These are phyloP conservation scores for Lichtheimia corymbifera DNA, from an alignment of 371 early-diverging fungal genomes.

Conservation along the genomic window DNA sequence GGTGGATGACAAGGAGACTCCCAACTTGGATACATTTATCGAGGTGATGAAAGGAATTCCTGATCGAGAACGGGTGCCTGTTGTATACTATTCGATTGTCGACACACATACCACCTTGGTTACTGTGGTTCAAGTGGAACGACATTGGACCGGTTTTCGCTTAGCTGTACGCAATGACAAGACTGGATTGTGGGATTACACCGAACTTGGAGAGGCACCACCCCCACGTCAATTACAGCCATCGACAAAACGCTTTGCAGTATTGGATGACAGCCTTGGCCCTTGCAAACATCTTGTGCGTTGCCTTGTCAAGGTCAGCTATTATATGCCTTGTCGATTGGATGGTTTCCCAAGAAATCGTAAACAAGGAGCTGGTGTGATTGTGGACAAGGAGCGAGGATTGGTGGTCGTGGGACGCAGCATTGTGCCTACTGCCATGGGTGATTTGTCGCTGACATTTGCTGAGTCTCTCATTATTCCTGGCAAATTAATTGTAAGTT, in stretches of 20 bases:
- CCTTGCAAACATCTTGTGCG: slow-evolving; percentile 63
- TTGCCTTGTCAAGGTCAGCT: slow-evolving; percentile 66
- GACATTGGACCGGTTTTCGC: slow-evolving; percentile 82
- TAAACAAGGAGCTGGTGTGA: slow-evolving; percentile 72
- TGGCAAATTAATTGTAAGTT: slow-evolving; percentile 60
- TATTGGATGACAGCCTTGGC: slow-evolving; percentile 57
- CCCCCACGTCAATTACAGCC: slow-evolving; percentile 54
- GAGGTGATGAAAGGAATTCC: slow-evolving; percentile 75
- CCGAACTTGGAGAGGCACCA: slow-evolving; percentile 49
- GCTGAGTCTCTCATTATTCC: slow-evolving; percentile 81
- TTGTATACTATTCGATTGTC: slow-evolving; percentile 81
- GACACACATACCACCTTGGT: slow-evolving; percentile 75
- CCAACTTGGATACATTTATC: slow-evolving; percentile 74
- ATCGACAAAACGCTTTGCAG: slow-evolving; percentile 55
- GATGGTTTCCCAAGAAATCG: slow-evolving; percentile 70
- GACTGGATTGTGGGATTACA: slow-evolving; percentile 82
- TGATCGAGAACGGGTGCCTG: slow-evolving; percentile 75
- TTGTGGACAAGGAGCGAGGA: slow-evolving; percentile 73
- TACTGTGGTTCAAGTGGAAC: slow-evolving; percentile 72
- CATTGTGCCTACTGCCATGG: slow-evolving; percentile 73
- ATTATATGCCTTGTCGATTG: slow-evolving; percentile 66
- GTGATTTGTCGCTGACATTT: slow-evolving; percentile 75
- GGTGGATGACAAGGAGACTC: slow-evolving; percentile 74
- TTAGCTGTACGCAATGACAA: slow-evolving; percentile 76
- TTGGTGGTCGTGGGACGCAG: slow-evolving; percentile 72